Evolutionary conservation across 192 early-diverging fungal genomes (phyloP), one percentile per base, ranked within the genome.

Genomic region (Gigaspora rosea): DNA sequence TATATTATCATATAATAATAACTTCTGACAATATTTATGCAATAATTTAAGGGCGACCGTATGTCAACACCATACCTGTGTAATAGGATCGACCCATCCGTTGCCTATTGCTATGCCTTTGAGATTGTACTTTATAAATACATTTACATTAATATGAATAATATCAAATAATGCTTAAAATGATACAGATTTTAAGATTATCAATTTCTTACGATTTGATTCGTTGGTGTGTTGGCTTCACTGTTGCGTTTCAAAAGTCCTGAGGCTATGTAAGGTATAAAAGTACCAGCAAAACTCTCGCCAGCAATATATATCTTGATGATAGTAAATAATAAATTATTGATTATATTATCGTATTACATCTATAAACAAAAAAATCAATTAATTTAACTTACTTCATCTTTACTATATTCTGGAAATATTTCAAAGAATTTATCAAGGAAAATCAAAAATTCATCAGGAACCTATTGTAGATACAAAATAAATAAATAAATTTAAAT

Each of bases 271-370:
- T 91, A 91, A 12, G 90, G 90, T 57, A 91, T 90, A 77, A 88
- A 91, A 1, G 84, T 88, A 2, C 90, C 90, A 1, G 90, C 89
- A 76, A 76, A 91, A 65, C 90, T 91, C 70, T 91, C 90, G 54
- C 90, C 90, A 59, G 88, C 85, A 47, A 91, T 56, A 78, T 90
- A 91, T 8, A 91, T 27, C 89, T 90, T 70, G 59, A 10, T 35
- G 20, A 41, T 13, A 63, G 15, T 49, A 61, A 22, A 69, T 7
- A 47, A 4, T 49, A 66, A 5, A 32, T 62, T 11, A 50, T n/a
- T 22, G 71, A 64, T 7, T 46, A 15, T 15, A 32, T 62, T 32
- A 32, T 32, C 10, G 2, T 20, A 62, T 7, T 62, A 32, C 3
- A 35, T 35, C 32, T 3, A 63, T 35, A 27, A 27, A 27, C 27